Evolutionary conservation across 1,139 yeast species (phyloP).

Genomic region (Groenewaldozyma auringiensis): DNA sequence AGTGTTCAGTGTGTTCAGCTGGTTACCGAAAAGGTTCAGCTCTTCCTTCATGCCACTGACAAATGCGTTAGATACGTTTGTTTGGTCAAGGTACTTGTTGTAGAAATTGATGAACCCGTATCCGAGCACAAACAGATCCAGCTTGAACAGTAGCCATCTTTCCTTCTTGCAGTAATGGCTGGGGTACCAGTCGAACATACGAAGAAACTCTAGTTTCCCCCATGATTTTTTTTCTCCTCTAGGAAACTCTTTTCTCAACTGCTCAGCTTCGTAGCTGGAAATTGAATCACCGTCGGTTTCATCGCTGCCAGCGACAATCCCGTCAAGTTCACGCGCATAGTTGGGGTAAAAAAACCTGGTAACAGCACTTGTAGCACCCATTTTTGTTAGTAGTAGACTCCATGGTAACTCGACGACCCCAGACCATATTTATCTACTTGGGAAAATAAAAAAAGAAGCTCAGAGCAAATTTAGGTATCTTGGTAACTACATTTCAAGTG

Average conservation of each 20-base stretch:
- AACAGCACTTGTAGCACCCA: neutral
- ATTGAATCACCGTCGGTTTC: neutral
- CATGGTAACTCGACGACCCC: neutral
- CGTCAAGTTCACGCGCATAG: neutral
- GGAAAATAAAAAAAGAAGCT: neutral
- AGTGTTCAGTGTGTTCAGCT: conserved; percentile 43
- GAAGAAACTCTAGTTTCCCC: neutral
- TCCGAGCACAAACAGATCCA: conserved; percentile 24
- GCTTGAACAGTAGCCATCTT: conserved; percentile 23
- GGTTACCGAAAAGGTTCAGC: conserved; percentile 41
- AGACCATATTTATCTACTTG: neutral
- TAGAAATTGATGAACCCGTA: conserved; percentile 25
- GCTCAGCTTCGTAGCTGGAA: neutral
- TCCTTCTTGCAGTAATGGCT: conserved; percentile 14
- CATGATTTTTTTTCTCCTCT: neutral
- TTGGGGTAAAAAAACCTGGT: neutral
- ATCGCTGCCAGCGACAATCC: neutral
- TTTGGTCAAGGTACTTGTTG: conserved; percentile 25
- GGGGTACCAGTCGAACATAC: neutral
- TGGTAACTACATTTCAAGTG: too few species aligned
- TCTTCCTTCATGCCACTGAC: conserved; percentile 54
- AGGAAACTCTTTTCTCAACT: neutral
- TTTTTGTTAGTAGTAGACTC: too few species aligned
- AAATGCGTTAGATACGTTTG: conserved; percentile 39
- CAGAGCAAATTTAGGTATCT: too few species aligned